These are phyloP conservation scores for Arachis hypogaea DNA, from an alignment of 306 rosid species.

Conservation along the genomic window DNA sequence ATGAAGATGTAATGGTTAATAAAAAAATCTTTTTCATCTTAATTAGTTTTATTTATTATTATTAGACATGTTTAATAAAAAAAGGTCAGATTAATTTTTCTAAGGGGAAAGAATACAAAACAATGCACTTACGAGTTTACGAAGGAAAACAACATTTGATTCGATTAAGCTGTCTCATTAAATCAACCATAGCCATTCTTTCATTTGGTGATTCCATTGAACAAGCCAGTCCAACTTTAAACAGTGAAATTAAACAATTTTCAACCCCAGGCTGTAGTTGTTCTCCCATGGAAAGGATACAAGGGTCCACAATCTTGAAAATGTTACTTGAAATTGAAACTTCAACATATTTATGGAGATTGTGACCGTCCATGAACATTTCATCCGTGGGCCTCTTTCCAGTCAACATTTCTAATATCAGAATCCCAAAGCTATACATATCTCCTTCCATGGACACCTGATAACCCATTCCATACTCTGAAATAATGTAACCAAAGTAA, in stretches of 20 bases:
- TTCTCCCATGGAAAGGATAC: background rate
- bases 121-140: too few relatives aligned
- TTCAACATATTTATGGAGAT: slow-evolving; percentile 28
- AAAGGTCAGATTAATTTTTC: too few relatives aligned
- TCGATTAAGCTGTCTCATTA: slow-evolving; percentile 21
- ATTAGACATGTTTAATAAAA: too few relatives aligned
- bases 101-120: too few relatives aligned
- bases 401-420: slow-evolving; percentile 30
- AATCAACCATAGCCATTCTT: slow-evolving; percentile 31
- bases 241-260: slow-evolving; percentile 24
- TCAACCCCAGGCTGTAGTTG: background rate
- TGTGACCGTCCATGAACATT: slow-evolving; percentile 39
- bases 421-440: slow-evolving; percentile 40
- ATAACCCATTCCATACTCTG: slow-evolving; percentile 45
- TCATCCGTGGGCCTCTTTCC: slow-evolving; percentile 39
- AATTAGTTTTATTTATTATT: too few relatives aligned
- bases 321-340: slow-evolving; percentile 27
- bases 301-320: slow-evolving; percentile 5
- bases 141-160: slow-evolving; percentile 16
- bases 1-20: too few relatives aligned
- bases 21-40: too few relatives aligned
- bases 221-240: slow-evolving; percentile 29
- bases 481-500: background rate
- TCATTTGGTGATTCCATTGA: slow-evolving; percentile 19
- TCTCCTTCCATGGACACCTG: slow-evolving; percentile 36